These are phyloP conservation scores for Hydnomerulius pinastri DNA, from an alignment of 768 basidiomycete genomes.

Conservation along the genomic window DNA sequence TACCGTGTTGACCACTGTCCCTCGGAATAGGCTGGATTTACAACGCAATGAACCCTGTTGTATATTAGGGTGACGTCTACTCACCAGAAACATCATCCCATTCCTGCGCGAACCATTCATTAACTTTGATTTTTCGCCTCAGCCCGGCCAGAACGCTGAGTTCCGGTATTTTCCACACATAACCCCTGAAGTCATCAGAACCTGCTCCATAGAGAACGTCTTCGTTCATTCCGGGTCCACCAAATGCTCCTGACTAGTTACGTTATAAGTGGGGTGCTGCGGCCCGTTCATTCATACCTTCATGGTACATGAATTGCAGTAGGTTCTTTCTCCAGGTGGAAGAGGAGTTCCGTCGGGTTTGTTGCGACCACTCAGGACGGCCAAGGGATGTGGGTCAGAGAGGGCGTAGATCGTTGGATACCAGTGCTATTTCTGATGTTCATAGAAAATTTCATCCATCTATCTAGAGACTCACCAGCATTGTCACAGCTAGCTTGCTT, in stretches of 20 bases:
- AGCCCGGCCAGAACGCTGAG: slow-evolving; percentile 42
- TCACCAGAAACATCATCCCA: slow-evolving; percentile 34
- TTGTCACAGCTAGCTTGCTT: slow-evolving; percentile 61
- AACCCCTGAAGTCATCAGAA: slow-evolving; percentile 80
- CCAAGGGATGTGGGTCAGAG: slow-evolving; percentile 68
- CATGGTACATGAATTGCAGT: slow-evolving; percentile 76
- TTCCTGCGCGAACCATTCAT: slow-evolving; percentile 46
- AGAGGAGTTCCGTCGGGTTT: slow-evolving; percentile 56
- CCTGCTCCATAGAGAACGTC: slow-evolving; percentile 73
- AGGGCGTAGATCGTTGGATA: slow-evolving; percentile 70
- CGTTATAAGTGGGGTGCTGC: neutral
- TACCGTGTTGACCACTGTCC: slow-evolving; percentile 42
- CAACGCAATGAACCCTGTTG: slow-evolving; percentile 9
- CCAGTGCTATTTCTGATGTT: slow-evolving; percentile 49
- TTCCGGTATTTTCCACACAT: slow-evolving; percentile 76
- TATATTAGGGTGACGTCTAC: slow-evolving; percentile 12
- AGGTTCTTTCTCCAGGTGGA: slow-evolving; percentile 49
- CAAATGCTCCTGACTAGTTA: slow-evolving; percentile 73
- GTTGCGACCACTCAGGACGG: slow-evolving; percentile 61
- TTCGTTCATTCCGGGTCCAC: slow-evolving; percentile 51
- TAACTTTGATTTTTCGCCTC: slow-evolving; percentile 46
- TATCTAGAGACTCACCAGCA: slow-evolving; percentile 50
- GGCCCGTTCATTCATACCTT: slow-evolving; percentile 48
- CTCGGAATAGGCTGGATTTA: slow-evolving; percentile 47
- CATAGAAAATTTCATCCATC: neutral